Base-by-base conservation (phyloP, 306 rosid genomes). In the Dryas octopetala region DNA sequence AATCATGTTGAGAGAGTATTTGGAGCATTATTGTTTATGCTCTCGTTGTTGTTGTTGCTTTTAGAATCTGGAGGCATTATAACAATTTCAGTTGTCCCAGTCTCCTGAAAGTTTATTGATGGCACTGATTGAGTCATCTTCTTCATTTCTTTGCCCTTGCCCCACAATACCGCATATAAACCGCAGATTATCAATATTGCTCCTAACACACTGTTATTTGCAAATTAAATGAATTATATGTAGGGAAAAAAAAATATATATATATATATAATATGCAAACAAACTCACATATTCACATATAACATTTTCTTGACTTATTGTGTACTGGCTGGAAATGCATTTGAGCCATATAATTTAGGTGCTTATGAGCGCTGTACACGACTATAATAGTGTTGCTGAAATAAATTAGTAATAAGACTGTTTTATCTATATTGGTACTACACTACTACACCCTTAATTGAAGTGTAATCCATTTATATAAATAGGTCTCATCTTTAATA, bases 151-250 rank as follows among this genome's bases (percentile, higher is more conserved):
- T 79, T 74, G 74, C 83, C 65, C 76, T 88, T 88, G 4, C 86
- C 86, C 91, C 91, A 88, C 44, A 85, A n/a, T 54, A 83, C 83
- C 49, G 13, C 8, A 41, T 88, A 85, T 38, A 88, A 79, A 1
- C 89, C 87, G 45, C 84, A 57, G 28, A 85, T 81, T 6, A 88
- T 83, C 63, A 81, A 48, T 52, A 74, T 19, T 8, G 81, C 84
- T 66, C 87, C 89, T 66, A 88, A 32, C 6, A 85, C 45, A 64
- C 84, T 85, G 59, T 15, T 17, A 59, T 51, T 28, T 53, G 6
- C 15, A 32, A 10, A 44, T 44, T 45, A 4, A 19, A 67, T 16
- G 17, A 26, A 4, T 5, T 3, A 13, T 19, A 59, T 4, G 7
- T 16, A 57, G 14, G 19, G 7, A 9, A 4, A 17, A 19, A 57